Percentiles rank a stretch among this genome's conserved stretches.
Evolutionary conservation across 2,329 filamentous ascomycete species (phyloP).

Genomic region (Alternaria atra): DNA sequence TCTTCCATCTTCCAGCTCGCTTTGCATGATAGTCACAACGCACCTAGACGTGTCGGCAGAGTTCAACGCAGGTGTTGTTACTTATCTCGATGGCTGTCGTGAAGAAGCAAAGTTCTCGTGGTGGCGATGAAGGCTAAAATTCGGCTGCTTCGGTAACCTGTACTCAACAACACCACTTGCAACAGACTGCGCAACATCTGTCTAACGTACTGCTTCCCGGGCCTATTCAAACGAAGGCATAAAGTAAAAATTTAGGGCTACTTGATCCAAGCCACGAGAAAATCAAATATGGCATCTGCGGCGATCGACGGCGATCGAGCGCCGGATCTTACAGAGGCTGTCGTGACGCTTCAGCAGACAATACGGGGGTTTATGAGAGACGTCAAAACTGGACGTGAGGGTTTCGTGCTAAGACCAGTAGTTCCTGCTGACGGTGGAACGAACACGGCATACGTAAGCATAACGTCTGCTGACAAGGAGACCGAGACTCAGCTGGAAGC

Average conservation of each 20-base stretch:
- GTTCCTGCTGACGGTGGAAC: not conserved
- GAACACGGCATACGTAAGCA: not conserved
- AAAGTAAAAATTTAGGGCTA: not conserved
- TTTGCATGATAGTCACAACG: not conserved
- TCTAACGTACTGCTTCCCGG: not conserved
- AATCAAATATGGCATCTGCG: constrained; percentile 1
- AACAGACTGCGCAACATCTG: not conserved
- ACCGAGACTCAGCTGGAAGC: not conserved
- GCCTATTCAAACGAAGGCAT: not conserved
- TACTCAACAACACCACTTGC: not conserved
- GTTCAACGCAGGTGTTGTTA: not conserved
- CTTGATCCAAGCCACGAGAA: not conserved
- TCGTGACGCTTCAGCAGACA: constrained; percentile 1
- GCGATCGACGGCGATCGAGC: constrained; percentile 2
- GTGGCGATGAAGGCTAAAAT: constrained; percentile 3
- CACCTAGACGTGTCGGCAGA: not conserved
- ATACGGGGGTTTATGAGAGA: not conserved
- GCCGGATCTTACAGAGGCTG: constrained; percentile 2
- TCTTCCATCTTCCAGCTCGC: not conserved
- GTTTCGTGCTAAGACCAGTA: not conserved
- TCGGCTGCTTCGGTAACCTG: not conserved
- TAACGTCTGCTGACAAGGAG: not conserved
- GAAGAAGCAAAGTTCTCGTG: not conserved
- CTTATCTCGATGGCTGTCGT: not conserved
- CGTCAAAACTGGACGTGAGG: not conserved